phyloP scores from a whole-genome alignment of 371 early-diverging fungal species.

The Mortierella sp. region DNA sequence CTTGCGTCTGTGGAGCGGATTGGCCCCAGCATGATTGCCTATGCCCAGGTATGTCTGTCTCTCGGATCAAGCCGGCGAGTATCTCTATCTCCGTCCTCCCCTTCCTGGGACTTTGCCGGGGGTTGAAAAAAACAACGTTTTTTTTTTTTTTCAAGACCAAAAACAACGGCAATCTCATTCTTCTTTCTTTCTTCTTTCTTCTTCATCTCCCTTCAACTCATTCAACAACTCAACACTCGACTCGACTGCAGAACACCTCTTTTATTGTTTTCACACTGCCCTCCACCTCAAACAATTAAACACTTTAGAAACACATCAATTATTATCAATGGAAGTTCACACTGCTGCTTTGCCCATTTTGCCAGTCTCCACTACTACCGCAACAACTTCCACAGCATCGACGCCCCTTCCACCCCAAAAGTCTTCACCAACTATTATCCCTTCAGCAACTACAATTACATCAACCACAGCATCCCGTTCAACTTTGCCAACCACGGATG shows the following conservation, averaged over 20 bases:
- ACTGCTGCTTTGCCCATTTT: slow-evolving; percentile 22
- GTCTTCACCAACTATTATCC: neutral
- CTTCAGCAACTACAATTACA: neutral
- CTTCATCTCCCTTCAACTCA: neutral
- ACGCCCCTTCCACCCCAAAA: too few relatives aligned
- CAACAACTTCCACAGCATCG: neutral
- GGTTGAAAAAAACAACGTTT: neutral
- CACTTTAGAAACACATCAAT: neutral
- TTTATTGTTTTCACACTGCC: neutral
- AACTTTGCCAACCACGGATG: too few relatives aligned
- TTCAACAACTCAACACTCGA: neutral
- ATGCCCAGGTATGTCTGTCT: neutral
- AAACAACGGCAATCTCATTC: neutral
- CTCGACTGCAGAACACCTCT: too few relatives aligned
- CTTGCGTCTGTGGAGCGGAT: too few relatives aligned
- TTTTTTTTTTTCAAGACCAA: neutral
- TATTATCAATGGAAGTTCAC: slow-evolving; percentile 26
- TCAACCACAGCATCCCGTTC: too few relatives aligned
- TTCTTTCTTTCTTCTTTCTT: neutral
- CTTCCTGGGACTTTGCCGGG: slow-evolving; percentile 1
- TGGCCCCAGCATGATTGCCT: neutral
- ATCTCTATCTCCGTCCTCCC: neutral
- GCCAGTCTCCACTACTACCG: neutral
- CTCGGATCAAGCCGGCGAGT: slow-evolving; percentile 15
- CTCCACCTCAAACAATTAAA: neutral